A percentile compares a stretch with the other conserved stretches of the same genome.
phyloP scores from a whole-genome alignment of 306 rosid genomes.

The Casuarina glauca region DNA sequence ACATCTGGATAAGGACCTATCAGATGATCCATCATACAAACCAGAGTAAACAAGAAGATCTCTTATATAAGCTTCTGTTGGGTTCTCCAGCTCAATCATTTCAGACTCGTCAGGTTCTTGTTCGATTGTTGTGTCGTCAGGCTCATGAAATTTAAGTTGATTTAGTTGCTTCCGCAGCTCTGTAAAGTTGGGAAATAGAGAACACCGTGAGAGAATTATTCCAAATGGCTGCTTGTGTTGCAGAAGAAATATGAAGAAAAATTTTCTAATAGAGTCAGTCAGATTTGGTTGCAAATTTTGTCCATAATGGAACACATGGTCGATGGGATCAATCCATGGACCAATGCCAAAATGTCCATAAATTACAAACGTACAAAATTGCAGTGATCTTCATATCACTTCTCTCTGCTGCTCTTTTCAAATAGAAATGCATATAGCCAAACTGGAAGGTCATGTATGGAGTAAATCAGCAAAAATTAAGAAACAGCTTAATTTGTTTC shows the following conservation, averaged over 20 bases:
- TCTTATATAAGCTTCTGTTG: conserved; percentile 79
- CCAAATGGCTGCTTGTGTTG: conserved; percentile 12
- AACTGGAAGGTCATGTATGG: neutral
- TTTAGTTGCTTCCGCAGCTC: conserved; percentile 82
- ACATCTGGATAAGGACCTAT: conserved; percentile 57
- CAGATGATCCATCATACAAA: conserved; percentile 76
- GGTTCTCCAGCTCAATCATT: conserved; percentile 57
- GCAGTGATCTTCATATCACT: neutral
- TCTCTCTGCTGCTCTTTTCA: neutral
- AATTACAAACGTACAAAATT: neutral
- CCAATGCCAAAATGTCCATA: neutral
- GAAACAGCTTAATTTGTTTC: neutral
- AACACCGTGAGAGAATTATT: conserved; percentile 20
- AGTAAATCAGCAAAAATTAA: neutral
- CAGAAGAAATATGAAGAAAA: neutral
- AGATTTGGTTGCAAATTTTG: neutral
- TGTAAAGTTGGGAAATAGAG: conserved; percentile 38
- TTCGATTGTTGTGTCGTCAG: conserved; percentile 42
- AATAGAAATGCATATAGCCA: conserved; percentile 2
- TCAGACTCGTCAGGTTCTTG: conserved; percentile 48
- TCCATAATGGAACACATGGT: neutral
- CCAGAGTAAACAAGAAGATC: conserved; percentile 88
- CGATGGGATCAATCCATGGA: neutral
- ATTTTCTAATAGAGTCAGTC: neutral
- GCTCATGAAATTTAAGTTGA: conserved; percentile 69